Evolutionary conservation across 768 basidiomycete genomes (phyloP).

Genomic region (Auricularia sp.): DNA sequence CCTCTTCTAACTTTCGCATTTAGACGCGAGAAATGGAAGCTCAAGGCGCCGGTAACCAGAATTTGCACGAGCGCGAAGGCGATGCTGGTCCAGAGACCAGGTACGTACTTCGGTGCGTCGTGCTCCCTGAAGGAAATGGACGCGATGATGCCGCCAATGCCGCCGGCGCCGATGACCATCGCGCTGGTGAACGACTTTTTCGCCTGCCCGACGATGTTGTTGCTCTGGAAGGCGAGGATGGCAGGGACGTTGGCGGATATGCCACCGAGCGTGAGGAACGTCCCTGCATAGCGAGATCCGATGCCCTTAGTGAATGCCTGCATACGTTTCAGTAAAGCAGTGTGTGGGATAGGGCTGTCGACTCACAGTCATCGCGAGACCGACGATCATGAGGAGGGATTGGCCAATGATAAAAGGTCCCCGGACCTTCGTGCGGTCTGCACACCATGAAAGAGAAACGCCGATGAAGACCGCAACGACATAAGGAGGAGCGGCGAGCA

Average conservation of each 20-base stretch:
- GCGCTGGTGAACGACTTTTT: slow-evolving; percentile 16
- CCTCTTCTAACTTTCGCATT: slow-evolving; percentile 15
- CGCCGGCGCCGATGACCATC: slow-evolving; percentile 13
- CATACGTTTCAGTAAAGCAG: neutral
- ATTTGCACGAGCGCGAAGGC: slow-evolving; percentile 9
- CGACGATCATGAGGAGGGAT: slow-evolving; percentile 14
- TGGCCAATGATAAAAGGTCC: slow-evolving; percentile 17
- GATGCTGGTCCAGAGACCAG: slow-evolving; percentile 11
- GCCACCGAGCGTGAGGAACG: slow-evolving; percentile 4
- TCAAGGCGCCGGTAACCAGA: slow-evolving; percentile 1
- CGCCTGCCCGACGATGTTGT: slow-evolving; percentile 15
- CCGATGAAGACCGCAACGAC: slow-evolving; percentile 16
- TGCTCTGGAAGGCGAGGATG: slow-evolving; percentile 10
- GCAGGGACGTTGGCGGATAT: neutral
- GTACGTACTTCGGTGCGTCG: slow-evolving; percentile 11
- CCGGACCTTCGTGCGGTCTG: slow-evolving; percentile 14
- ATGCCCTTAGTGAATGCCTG: neutral
- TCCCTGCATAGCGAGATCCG: slow-evolving; percentile 1
- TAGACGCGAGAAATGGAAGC: slow-evolving; percentile 7
- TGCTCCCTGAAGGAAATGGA: slow-evolving; percentile 5
- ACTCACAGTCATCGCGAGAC: slow-evolving; percentile 9
- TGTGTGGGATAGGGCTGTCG: neutral
- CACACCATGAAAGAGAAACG: slow-evolving; percentile 11
- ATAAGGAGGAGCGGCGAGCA: slow-evolving; percentile 18
- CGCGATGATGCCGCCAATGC: slow-evolving; percentile 17